Conservation (phyloP, 148 eudicot species). For the Amaranthus hypochondriacus region DNA sequence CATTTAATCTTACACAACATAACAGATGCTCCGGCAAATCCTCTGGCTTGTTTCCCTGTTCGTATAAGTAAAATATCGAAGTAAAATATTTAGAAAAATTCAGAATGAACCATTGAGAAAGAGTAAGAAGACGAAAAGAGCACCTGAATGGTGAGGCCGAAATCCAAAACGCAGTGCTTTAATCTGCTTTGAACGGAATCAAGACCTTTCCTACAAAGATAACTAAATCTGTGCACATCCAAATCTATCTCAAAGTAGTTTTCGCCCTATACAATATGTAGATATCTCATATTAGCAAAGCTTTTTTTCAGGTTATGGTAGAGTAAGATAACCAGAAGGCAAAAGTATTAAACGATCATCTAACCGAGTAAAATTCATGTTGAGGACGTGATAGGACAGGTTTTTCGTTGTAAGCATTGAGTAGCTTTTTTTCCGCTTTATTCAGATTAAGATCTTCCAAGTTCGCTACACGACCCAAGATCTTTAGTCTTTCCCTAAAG, state of each 20-base stretch:
- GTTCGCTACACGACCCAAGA: slow-evolving; percentile 70
- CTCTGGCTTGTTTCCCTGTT: slow-evolving; percentile 83
- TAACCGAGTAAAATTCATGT: slow-evolving; percentile 80
- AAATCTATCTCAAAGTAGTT: slow-evolving; percentile 89
- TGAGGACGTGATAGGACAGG: slow-evolving; percentile 98
- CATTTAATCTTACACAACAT: slow-evolving; percentile 75
- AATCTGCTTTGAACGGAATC: slow-evolving; percentile 77
- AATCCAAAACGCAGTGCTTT: slow-evolving; percentile 70
- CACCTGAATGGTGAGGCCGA: slow-evolving; percentile 92
- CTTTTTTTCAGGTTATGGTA: background rate
- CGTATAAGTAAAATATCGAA: slow-evolving; percentile 1
- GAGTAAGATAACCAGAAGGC: background rate
- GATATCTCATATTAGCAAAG: background rate
- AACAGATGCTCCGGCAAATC: slow-evolving; percentile 81
- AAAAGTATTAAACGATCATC: background rate
- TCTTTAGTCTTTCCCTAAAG: slow-evolving; percentile 83
- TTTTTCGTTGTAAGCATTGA: slow-evolving; percentile 87
- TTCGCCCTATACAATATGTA: slow-evolving; percentile 53
- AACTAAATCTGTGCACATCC: slow-evolving; percentile 91
- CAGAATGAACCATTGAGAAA: background rate
- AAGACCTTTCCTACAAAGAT: slow-evolving; percentile 79
- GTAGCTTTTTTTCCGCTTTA: slow-evolving; percentile 69
- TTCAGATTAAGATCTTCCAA: slow-evolving; percentile 65
- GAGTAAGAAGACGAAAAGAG: background rate
- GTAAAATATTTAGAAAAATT: background rate